Percentiles rank a stretch among this genome's conserved stretches.
Evolutionary conservation across 2,329 filamentous ascomycete species (phyloP).

Genomic region (Botrytis pseudocinerea): DNA sequence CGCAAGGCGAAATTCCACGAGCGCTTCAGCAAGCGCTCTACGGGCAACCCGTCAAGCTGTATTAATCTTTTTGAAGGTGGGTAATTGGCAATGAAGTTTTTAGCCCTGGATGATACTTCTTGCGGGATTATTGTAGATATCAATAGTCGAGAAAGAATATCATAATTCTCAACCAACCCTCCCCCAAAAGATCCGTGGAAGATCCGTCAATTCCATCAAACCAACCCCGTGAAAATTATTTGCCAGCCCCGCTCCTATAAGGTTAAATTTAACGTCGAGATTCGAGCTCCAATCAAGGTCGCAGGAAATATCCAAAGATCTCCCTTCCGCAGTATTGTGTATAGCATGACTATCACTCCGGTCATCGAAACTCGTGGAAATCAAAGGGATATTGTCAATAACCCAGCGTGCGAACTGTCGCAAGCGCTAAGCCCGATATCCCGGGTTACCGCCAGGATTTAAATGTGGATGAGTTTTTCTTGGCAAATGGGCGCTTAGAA

Average conservation of each 20-base stretch:
- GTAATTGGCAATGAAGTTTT: neutral
- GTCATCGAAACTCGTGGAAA: neutral
- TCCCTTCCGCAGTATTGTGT: neutral
- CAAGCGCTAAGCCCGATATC: neutral
- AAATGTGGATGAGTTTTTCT: neutral
- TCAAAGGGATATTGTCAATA: neutral
- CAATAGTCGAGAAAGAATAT: neutral
- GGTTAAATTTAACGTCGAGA: neutral
- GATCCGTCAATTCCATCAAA: neutral
- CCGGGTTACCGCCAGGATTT: neutral
- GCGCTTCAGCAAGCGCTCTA: neutral
- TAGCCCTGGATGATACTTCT: neutral
- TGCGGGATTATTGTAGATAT: neutral
- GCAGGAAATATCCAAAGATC: neutral
- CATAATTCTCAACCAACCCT: neutral
- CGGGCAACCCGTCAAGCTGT: neutral
- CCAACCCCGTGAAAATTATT: neutral
- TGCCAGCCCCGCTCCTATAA: neutral
- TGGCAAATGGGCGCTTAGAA: neutral
- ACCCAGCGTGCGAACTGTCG: neutral
- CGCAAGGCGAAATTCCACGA: neutral
- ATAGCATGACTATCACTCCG: neutral
- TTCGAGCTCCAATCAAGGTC: neutral
- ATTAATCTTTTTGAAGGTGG: neutral
- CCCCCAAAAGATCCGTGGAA: neutral